These are phyloP conservation scores for Trichoderma citrinoviride DNA, from an alignment of 2,329 filamentous ascomycete genomes.

Conservation along the genomic window DNA sequence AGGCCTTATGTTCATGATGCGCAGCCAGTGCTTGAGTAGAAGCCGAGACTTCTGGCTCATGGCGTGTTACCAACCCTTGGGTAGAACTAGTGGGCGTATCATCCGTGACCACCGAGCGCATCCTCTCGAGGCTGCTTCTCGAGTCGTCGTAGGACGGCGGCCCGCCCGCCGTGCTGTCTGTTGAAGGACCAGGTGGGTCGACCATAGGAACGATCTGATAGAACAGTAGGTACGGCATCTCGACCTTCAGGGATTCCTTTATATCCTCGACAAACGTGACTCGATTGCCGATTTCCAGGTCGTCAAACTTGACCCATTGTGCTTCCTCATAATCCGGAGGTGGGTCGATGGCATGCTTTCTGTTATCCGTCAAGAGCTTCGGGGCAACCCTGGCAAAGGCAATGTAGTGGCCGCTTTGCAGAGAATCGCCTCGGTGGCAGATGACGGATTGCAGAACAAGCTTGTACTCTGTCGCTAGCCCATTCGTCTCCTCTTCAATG, in stretches of 20 bases:
- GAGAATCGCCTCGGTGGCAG: constrained; percentile 82
- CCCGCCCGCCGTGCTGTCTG: constrained; percentile 46
- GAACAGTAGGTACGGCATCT: constrained; percentile 92
- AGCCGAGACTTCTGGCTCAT: constrained; percentile 29
- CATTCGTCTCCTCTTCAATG: constrained; percentile 54
- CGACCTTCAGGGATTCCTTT: constrained; percentile 71
- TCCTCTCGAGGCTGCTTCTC: constrained; percentile 41
- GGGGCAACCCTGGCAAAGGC: constrained; percentile 75
- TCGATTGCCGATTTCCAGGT: constrained; percentile 66
- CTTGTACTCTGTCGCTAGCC: constrained; percentile 86
- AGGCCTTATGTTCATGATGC: neutral
- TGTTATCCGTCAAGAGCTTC: constrained; percentile 58
- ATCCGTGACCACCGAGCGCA: constrained; percentile 22
- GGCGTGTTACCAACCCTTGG: constrained; percentile 21
- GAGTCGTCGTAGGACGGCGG: constrained; percentile 61
- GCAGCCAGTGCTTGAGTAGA: constrained; percentile 21
- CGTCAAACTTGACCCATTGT: constrained; percentile 90
- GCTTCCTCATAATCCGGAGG: constrained; percentile 67
- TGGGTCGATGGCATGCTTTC: constrained; percentile 53
- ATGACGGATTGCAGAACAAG: constrained; percentile 87
- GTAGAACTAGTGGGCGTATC: constrained; percentile 22
- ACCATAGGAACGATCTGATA: constrained; percentile 91
- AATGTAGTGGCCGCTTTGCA: constrained; percentile 90
- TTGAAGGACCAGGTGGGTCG: constrained; percentile 56
- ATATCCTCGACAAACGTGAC: constrained; percentile 76